Evolutionary conservation across 2,329 filamentous ascomycete genomes (phyloP).

Genomic region (Hymenoscyphus fructigenus): DNA sequence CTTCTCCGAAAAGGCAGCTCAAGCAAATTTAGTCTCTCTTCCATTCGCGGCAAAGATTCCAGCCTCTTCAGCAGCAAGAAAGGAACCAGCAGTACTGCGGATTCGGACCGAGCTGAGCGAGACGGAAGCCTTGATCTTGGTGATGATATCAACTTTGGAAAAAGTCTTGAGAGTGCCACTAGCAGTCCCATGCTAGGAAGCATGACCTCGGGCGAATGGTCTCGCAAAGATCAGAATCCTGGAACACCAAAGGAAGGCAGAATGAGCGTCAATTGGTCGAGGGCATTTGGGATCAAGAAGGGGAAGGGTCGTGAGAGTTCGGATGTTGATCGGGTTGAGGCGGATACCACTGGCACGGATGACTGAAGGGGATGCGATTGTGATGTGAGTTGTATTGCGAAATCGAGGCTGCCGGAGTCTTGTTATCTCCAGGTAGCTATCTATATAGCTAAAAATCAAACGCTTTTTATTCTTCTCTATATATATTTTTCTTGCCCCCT

Average conservation of each 20-base stretch:
- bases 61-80: conserved; percentile 54
- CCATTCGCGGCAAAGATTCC: conserved; percentile 53
- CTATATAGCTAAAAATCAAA: no score
- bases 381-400: neutral
- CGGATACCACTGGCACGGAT: conserved; percentile 31
- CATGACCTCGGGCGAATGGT: conserved; percentile 44
- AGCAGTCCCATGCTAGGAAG: conserved; percentile 58
- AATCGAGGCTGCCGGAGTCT: no score
- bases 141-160: conserved; percentile 49
- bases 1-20: conserved; percentile 65
- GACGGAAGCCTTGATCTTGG: conserved; percentile 55
- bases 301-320: conserved; percentile 33
- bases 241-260: conserved; percentile 32
- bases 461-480: no score
- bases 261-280: conserved; percentile 33
- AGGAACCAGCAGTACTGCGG: conserved; percentile 51
- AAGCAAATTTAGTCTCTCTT: conserved; percentile 63
- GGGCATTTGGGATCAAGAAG: conserved; percentile 32
- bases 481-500: no score
- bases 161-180: conserved; percentile 55
- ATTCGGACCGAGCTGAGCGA: conserved; percentile 56
- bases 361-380: conserved; percentile 26
- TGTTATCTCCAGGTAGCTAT: no score
- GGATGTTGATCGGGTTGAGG: conserved; percentile 35
- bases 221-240: conserved; percentile 42